These are phyloP conservation scores for Kodamaea laetipori DNA, from an alignment of 805 yeast species.

Conservation along the genomic window DNA sequence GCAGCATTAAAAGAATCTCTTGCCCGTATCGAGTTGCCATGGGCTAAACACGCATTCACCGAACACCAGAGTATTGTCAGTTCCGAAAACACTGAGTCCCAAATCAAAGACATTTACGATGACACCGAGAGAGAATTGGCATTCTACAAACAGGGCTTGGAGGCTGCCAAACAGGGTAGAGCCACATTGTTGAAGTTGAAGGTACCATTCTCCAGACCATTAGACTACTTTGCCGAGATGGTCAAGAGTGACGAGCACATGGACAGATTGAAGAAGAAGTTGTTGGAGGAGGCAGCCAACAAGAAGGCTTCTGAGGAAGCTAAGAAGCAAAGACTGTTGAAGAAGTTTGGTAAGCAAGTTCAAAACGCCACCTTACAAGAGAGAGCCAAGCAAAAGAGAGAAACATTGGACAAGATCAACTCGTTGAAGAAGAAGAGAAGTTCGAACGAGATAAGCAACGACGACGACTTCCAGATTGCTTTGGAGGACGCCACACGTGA, in stretches of 20 bases:
- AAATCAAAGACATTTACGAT: constrained; percentile 85
- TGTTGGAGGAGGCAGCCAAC: constrained; percentile 75
- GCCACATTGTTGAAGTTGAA: constrained; percentile 63
- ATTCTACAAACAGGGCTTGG: constrained; percentile 90
- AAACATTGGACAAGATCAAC: constrained; percentile 85
- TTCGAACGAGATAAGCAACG: constrained; percentile 66
- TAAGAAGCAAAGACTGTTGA: constrained; percentile 87
- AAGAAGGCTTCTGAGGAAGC: constrained; percentile 93
- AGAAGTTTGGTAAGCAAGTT: constrained; percentile 97
- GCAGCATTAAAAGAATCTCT: constrained; percentile 77
- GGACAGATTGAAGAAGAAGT: constrained; percentile 85
- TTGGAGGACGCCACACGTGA: constrained; percentile 83
- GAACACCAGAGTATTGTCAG: constrained; percentile 82
- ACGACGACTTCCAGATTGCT: constrained; percentile 82
- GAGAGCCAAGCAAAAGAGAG: constrained; percentile 90
- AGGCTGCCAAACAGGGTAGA: constrained; percentile 77
- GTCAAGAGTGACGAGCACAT: constrained; percentile 96
- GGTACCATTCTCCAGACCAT: constrained; percentile 89
- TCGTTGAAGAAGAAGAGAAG: constrained; percentile 87
- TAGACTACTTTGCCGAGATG: constrained; percentile 98
- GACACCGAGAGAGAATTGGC: constrained; percentile 96
- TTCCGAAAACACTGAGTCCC: constrained; percentile 57
- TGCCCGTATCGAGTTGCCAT: constrained; percentile 66
- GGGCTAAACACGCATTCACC: constrained; percentile 67
- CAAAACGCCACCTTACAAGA: constrained; percentile 91